These are phyloP conservation scores for Apiospora kogelbergensis DNA, from an alignment of 2,329 filamentous ascomycete species.

Conservation along the genomic window DNA sequence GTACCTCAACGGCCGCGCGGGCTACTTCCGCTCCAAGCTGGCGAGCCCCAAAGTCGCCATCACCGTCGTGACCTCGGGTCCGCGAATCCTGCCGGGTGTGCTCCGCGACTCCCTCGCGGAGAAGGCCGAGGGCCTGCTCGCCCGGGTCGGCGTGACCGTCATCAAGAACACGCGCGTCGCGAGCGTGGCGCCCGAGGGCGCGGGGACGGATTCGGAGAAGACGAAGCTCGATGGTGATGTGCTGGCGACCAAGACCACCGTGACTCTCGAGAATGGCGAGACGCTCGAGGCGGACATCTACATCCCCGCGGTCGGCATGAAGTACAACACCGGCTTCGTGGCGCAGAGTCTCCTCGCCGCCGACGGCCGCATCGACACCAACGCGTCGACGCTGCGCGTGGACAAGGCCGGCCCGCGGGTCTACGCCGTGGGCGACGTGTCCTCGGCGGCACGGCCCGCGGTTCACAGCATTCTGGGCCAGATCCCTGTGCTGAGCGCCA, in stretches of 20 bases:
- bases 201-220: constrained; percentile 22
- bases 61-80: constrained; percentile 41
- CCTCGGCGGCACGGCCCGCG: constrained; percentile 38
- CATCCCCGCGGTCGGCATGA: constrained; percentile 44
- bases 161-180: constrained; percentile 40
- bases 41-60: constrained; percentile 39
- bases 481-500: constrained; percentile 44
- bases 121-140: constrained; percentile 41
- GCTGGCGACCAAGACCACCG: constrained; percentile 26
- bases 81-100: constrained; percentile 37
- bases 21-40: constrained; percentile 34
- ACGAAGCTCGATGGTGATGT: too few relatives aligned
- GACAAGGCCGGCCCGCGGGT: constrained; percentile 32
- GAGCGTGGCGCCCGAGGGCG: constrained; percentile 27
- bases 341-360: constrained; percentile 26
- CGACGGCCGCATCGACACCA: constrained; percentile 39
- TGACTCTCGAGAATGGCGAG: constrained; percentile 40
- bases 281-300: constrained; percentile 45
- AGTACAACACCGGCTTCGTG: constrained; percentile 42
- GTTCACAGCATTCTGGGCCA: constrained; percentile 41
- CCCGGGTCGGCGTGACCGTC: constrained; percentile 46
- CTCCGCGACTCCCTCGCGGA: constrained; percentile 38
- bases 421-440: constrained; percentile 48
- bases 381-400: constrained; percentile 37
- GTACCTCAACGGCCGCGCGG: constrained; percentile 46